A percentile compares a stretch with the other conserved stretches of the same genome.
Conservation (phyloP, 352 stramenopile genomes). For the Albugo laibachii region DNA sequence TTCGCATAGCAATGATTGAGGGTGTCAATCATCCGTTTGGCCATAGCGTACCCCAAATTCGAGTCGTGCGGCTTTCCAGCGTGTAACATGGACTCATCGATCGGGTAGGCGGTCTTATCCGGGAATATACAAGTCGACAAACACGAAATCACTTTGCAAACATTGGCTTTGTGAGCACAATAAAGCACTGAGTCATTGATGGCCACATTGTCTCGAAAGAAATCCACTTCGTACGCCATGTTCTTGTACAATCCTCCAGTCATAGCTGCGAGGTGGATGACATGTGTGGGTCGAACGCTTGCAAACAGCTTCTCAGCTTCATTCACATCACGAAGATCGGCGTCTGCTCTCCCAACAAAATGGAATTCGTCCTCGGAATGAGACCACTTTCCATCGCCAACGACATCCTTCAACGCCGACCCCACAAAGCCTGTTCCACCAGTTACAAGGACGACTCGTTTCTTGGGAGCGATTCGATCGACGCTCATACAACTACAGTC, state of each 20-base stretch:
- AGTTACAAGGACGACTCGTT: no score
- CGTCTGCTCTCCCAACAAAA: slow-evolving; percentile 88
- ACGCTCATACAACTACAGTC: no score
- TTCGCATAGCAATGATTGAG: slow-evolving; percentile 93
- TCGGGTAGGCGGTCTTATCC: slow-evolving; percentile 95
- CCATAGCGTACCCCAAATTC: slow-evolving; percentile 91
- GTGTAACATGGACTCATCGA: slow-evolving; percentile 96
- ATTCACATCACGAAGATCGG: slow-evolving; percentile 75
- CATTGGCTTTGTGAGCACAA: slow-evolving; percentile 67
- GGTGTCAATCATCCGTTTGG: slow-evolving; percentile 97
- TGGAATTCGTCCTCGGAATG: slow-evolving; percentile 67
- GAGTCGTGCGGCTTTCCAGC: slow-evolving; percentile 57
- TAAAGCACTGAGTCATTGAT: slow-evolving; percentile 99
- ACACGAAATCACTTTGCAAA: slow-evolving; percentile 95
- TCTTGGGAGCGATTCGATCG: no score
- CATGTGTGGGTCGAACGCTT: slow-evolving; percentile 86
- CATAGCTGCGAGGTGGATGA: slow-evolving; percentile 95
- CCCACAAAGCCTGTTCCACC: no score
- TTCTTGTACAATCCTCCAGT: slow-evolving; percentile 81
- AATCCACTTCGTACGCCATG: slow-evolving; percentile 87
- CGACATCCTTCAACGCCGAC: no score
- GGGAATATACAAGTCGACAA: slow-evolving; percentile 98
- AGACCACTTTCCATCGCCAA: no score
- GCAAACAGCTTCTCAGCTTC: slow-evolving; percentile 86
- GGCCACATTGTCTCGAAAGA: slow-evolving; percentile 95